Evolutionary conservation across 2,329 filamentous ascomycete species (phyloP).

Genomic region (Hymenoscyphus linearis): DNA sequence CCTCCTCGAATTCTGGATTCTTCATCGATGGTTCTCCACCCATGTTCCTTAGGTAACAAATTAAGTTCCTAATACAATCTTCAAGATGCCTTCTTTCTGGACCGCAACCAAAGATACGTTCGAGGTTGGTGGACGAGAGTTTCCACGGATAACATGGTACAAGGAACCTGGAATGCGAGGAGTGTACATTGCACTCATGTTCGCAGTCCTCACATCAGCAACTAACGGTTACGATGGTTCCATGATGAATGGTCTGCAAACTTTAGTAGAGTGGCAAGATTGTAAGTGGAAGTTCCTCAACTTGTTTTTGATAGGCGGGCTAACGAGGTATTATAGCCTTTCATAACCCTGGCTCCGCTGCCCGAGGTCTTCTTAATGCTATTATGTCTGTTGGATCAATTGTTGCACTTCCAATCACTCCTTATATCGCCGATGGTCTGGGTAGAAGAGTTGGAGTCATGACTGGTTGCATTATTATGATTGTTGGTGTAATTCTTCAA

Average conservation of each 20-base stretch:
- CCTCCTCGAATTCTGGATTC: background rate
- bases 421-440: conserved; percentile 43
- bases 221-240: conserved; percentile 41
- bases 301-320: background rate
- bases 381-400: conserved; percentile 47
- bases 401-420: conserved; percentile 41
- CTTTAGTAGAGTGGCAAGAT: conserved; percentile 39
- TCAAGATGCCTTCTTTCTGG: conserved; percentile 11
- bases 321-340: conserved; percentile 33
- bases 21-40: conserved; percentile 7
- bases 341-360: conserved; percentile 29
- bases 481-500: conserved; percentile 41
- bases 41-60: conserved; percentile 1
- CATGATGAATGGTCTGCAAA: conserved; percentile 43
- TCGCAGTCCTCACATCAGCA: conserved; percentile 39
- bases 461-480: conserved; percentile 41
- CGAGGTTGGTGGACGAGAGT: conserved; percentile 28
- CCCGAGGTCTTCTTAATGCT: conserved; percentile 40
- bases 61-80: background rate
- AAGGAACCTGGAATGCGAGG: conserved; percentile 51
- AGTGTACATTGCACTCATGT: conserved; percentile 44
- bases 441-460: conserved; percentile 44
- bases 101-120: conserved; percentile 27
- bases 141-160: conserved; percentile 42
- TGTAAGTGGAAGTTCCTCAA: conserved; percentile 37